Percentiles rank a stretch among this genome's conserved stretches.
phyloP scores from a whole-genome alignment of 352 stramenopile genomes.

The Phytophthora sansomeana region DNA sequence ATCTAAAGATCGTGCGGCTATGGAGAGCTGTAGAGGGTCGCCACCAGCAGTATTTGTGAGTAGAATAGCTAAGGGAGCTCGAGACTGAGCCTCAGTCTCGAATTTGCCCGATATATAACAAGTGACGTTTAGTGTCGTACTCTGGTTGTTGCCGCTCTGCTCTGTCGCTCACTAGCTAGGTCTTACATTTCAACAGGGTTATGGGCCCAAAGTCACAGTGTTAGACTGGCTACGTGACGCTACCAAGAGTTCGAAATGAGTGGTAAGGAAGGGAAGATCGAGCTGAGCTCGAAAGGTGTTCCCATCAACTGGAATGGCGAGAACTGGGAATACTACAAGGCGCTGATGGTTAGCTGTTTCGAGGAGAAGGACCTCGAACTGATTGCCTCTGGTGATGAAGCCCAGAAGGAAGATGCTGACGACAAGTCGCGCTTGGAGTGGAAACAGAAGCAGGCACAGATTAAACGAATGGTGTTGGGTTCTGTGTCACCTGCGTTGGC shows the following conservation, averaged over 20 bases:
- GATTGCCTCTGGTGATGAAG: not conserved
- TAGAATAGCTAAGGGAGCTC: too few relatives aligned
- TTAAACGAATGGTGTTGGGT: slow-evolving; percentile 4
- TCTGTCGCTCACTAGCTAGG: too few relatives aligned
- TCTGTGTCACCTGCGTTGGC: not conserved
- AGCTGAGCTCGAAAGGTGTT: slow-evolving; percentile 3
- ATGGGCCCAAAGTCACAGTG: slow-evolving; percentile 2
- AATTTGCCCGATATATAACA: too few relatives aligned
- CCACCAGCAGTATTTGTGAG: too few relatives aligned
- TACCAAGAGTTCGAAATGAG: not conserved
- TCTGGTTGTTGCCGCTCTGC: too few relatives aligned
- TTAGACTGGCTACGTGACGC: not conserved
- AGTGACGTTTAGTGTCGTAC: too few relatives aligned
- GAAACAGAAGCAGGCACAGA: slow-evolving; percentile 5
- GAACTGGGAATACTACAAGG: slow-evolving; percentile 10
- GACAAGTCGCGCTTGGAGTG: too few relatives aligned
- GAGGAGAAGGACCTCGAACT: not conserved
- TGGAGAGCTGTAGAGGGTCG: too few relatives aligned
- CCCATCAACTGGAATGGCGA: slow-evolving; percentile 13
- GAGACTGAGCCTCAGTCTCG: too few relatives aligned
- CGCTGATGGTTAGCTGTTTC: slow-evolving; percentile 4
- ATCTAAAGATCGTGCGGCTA: too few relatives aligned
- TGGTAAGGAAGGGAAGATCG: not conserved
- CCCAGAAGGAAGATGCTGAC: not conserved
- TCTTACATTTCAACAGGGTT: slow-evolving; percentile 14